Percentiles rank a stretch among this genome's conserved stretches.
Evolutionary conservation across 2,329 filamentous ascomycete genomes (phyloP).

Genomic region (Pseudopithomyces chartarum): DNA sequence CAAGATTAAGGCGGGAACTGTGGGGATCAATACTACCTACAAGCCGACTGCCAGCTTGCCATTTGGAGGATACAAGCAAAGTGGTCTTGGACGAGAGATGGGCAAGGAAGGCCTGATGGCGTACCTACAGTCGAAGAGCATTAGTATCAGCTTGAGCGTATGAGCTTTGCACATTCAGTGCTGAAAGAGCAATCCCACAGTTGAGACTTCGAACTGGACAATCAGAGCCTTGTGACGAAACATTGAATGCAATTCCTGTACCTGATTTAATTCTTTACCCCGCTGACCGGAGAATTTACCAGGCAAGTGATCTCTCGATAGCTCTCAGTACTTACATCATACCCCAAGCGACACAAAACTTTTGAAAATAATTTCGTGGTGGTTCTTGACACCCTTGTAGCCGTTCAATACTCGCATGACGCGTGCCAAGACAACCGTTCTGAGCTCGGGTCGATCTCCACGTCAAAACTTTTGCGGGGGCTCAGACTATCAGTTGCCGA

Average conservation of each 20-base stretch:
- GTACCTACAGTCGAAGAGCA: constrained; percentile 33
- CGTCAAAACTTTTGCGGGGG: background rate
- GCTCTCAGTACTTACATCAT: too few relatives aligned
- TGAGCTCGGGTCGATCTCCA: background rate
- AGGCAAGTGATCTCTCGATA: too few relatives aligned
- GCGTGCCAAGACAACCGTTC: background rate
- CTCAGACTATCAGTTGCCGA: too few relatives aligned
- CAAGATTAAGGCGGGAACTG: constrained; percentile 31
- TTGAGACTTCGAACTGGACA: too few relatives aligned
- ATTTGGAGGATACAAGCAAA: constrained; percentile 40
- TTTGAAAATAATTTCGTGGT: too few relatives aligned
- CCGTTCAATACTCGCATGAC: background rate
- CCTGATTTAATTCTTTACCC: too few relatives aligned
- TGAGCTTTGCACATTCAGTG: background rate
- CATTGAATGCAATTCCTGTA: too few relatives aligned
- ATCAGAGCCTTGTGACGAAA: too few relatives aligned
- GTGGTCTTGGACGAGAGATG: constrained; percentile 31
- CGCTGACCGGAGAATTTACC: too few relatives aligned
- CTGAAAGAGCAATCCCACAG: background rate
- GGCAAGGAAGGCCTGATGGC: constrained; percentile 30
- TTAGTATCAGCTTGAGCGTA: constrained; percentile 9
- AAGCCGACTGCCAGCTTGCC: constrained; percentile 36
- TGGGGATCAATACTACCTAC: constrained; percentile 21
- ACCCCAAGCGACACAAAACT: too few relatives aligned
- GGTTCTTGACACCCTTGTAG: too few relatives aligned